Base-by-base conservation (phyloP, 768 basidiomycete genomes). In the Hygrophorus pudorinus region DNA sequence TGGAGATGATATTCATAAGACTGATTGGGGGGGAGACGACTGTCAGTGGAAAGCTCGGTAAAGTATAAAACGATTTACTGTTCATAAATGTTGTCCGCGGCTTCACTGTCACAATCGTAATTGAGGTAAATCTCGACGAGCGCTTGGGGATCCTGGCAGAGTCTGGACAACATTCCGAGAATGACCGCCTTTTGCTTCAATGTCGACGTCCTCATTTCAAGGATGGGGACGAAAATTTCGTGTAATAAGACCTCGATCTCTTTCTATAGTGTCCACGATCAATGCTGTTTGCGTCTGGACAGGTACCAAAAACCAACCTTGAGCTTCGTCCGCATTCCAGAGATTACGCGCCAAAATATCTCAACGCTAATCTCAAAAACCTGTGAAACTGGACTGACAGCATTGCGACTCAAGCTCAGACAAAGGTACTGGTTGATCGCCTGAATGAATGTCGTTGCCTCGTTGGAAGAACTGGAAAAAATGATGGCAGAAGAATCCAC, bases 281-380 rank as follows among this genome's bases (percentile, higher is more conserved):
- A 17, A 41, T 38, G 41, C 12, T 38, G 38, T 47, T 31, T 44
- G 38, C 21, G 44, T 58, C 27, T 53, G 44, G 41, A 24, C 34
- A 13, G 32, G 31, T 33, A 47, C 37, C 31, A 38, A 36, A n/a
- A 29, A 54, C 65, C 32, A 52, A 89, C 92, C 81, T 99, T 99
- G 53, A 99, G 76, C 66, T 89, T 94, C 13, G 88, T 89, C 21
- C 96, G 78, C 79, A 99, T 82, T 9, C 90, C 87, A 35, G 85
- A 79, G n/a, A 98, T 62, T 39, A 96, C 85, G 53, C 89, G 77
- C 91, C 94, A 97, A 65, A 98, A 98, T 47, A 98, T 96, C 66
- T 98, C 96, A 39, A 97, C 93, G 56, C 90, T 91, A 41, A 92
- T 80, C 59, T 99, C 96, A 61, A 99, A 99, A 11, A 99, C 93